Evolutionary conservation across 257 asterid genomes (phyloP).

Genomic region (Nicotiana benthamiana): DNA sequence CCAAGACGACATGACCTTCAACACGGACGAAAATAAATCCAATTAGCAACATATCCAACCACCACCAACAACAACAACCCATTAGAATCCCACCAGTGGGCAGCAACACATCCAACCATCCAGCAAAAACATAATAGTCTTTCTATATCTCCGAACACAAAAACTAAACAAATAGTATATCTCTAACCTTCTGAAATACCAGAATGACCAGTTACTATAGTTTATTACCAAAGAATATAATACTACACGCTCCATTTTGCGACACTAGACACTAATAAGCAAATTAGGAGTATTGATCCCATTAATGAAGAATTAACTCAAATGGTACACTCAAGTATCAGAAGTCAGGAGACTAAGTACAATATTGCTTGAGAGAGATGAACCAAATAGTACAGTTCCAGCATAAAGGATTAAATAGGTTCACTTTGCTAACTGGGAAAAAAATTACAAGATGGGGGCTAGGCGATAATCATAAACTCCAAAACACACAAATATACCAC

Average conservation of each 20-base stretch:
- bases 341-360: neutral
- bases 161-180: neutral
- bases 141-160: neutral
- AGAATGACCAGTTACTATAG: neutral
- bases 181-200: neutral
- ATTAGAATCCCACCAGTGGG: too few relatives aligned
- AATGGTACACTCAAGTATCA: neutral
- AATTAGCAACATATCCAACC: neutral
- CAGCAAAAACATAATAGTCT: neutral
- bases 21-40: neutral
- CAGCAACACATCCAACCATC: neutral
- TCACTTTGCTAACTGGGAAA: neutral
- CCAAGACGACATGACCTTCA: slow-evolving; percentile 1
- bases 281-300: neutral
- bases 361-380: neutral
- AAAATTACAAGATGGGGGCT: neutral
- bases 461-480: neutral
- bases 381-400: neutral
- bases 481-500: neutral
- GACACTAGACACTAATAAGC: neutral
- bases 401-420: neutral
- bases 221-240: neutral
- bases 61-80: too few relatives aligned
- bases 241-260: neutral
- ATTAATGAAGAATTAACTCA: too few relatives aligned